Conservation (phyloP, 495 filamentous ascomycete genomes). For the Thozetella sp. region DNA sequence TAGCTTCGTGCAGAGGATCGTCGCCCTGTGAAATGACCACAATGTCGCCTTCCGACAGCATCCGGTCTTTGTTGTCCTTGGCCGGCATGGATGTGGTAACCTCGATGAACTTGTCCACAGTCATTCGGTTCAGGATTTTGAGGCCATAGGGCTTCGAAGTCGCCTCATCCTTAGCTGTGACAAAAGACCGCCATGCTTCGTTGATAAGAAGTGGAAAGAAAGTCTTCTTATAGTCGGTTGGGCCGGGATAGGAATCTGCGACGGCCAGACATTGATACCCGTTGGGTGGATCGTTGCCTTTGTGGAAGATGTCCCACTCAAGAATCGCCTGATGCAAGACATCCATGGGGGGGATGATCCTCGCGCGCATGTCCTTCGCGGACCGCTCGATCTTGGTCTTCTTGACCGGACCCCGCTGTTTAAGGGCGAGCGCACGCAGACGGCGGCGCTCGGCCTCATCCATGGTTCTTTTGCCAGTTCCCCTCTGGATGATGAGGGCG, state of each 20-base stretch:
- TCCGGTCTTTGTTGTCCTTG: constrained; percentile 67
- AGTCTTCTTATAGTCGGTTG: constrained; percentile 78
- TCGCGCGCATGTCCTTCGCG: constrained; percentile 89
- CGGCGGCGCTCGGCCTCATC: constrained; percentile 55
- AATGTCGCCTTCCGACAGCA: constrained; percentile 83
- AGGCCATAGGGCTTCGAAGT: constrained; percentile 78
- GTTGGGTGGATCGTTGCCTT: constrained; percentile 79
- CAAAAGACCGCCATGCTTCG: constrained; percentile 94
- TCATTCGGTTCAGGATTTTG: constrained; percentile 81
- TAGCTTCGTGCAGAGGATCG: constrained; percentile 61
- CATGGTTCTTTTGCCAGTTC: constrained; percentile 30
- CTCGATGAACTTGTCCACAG: constrained; percentile 91
- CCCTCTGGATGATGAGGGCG: constrained; percentile 51
- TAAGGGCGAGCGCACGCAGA: constrained; percentile 41
- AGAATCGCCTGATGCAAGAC: constrained; percentile 83
- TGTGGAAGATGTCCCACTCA: constrained; percentile 90
- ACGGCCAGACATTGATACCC: constrained; percentile 73
- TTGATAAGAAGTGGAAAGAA: constrained; percentile 91
- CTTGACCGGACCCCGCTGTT: constrained; percentile 69
- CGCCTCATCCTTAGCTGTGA: constrained; percentile 85
- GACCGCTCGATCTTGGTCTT: constrained; percentile 77
- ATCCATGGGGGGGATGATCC: constrained; percentile 86
- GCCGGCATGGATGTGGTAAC: constrained; percentile 79
- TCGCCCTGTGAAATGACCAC: constrained; percentile 76
- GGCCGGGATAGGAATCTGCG: constrained; percentile 72